These are phyloP conservation scores for Talaromyces sp. DNA, from an alignment of 2,329 filamentous ascomycete genomes.

Conservation along the genomic window DNA sequence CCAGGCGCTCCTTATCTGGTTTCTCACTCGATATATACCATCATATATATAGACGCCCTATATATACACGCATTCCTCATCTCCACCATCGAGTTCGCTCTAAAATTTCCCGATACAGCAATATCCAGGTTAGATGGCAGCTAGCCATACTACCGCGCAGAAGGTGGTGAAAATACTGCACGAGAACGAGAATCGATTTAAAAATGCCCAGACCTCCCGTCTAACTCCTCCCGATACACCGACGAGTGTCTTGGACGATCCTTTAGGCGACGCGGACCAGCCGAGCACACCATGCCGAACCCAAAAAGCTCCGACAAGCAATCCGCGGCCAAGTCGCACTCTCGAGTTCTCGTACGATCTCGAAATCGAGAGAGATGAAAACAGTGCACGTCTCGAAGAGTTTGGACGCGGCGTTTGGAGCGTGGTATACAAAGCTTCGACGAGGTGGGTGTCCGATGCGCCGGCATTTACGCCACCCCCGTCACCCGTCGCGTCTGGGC, in stretches of 20 bases:
- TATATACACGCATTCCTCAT: neutral
- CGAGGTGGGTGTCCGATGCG: conserved; percentile 11
- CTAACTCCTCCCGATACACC: conserved; percentile 7
- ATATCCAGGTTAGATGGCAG: conserved; percentile 1
- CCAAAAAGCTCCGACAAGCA: neutral
- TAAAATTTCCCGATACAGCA: neutral
- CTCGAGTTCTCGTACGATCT: conserved; percentile 28
- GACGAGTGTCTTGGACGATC: neutral
- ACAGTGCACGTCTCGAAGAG: conserved; percentile 25
- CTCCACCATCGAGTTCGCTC: neutral
- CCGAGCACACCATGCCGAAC: neutral
- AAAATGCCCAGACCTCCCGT: neutral
- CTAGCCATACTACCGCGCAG: neutral
- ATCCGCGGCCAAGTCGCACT: neutral
- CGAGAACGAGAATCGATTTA: neutral
- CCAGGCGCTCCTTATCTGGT: neutral
- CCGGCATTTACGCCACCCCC: conserved; percentile 25
- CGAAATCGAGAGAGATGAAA: conserved; percentile 22
- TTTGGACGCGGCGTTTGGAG: conserved; percentile 45
- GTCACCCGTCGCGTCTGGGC: conserved; percentile 26
- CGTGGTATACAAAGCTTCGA: conserved; percentile 39
- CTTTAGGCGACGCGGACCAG: neutral
- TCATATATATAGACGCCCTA: neutral
- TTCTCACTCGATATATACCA: neutral
- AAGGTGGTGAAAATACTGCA: neutral